phyloP scores from a whole-genome alignment of 805 yeast genomes.

The Zygotorulaspora florentina region DNA sequence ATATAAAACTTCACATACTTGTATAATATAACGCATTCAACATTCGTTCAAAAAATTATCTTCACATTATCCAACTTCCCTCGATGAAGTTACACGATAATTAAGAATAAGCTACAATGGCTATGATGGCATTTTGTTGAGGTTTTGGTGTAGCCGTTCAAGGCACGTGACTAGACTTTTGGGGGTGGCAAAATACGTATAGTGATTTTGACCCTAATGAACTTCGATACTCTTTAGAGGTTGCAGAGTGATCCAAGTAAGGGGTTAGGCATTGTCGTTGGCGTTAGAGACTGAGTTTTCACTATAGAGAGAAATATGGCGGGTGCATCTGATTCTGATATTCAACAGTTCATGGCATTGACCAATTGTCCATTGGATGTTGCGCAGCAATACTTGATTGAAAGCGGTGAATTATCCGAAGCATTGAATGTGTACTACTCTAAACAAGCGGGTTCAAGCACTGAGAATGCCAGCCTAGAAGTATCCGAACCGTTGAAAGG shows the following conservation, averaged over 20 bases:
- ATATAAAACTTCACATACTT: constrained; percentile 13
- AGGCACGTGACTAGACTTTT: constrained; percentile 2
- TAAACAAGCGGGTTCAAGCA: constrained; percentile 12
- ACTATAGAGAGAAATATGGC: constrained; percentile 5
- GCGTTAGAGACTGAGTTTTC: no score
- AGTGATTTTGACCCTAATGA: no score
- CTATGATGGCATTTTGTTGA: background rate
- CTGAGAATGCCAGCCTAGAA: constrained; percentile 6
- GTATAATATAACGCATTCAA: constrained; percentile 36
- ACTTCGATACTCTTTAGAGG: no score
- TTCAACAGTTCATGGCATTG: constrained; percentile 37
- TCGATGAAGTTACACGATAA: background rate
- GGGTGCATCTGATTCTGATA: constrained; percentile 25
- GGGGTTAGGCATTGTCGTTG: no score
- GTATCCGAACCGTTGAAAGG: background rate
- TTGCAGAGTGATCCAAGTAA: no score
- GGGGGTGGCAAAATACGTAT: constrained; percentile 9
- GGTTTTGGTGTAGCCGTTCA: background rate
- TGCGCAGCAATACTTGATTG: constrained; percentile 38
- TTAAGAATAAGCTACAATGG: background rate
- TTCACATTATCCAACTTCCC: background rate
- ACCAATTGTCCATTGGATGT: constrained; percentile 37
- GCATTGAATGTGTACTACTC: constrained; percentile 32
- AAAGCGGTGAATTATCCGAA: constrained; percentile 28
- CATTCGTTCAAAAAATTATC: constrained; percentile 27